Conservation (phyloP, 202 grass and related monocot genomes). For the Musa balbisiana region DNA sequence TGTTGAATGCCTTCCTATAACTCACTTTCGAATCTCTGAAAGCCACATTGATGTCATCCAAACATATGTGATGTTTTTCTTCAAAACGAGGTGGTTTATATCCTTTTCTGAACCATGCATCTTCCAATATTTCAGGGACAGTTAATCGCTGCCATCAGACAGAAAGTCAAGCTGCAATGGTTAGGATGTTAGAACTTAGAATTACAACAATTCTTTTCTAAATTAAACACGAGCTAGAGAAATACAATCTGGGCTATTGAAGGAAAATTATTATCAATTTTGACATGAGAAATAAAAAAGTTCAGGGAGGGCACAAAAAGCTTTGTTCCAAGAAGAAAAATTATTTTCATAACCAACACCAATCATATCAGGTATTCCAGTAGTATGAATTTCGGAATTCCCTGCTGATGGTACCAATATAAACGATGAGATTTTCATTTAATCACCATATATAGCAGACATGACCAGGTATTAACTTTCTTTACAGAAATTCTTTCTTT, state of each 20-base stretch:
- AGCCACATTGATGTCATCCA: slow-evolving; percentile 60
- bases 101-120: slow-evolving; percentile 10
- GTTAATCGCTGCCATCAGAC: not conserved
- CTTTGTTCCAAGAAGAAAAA: no score
- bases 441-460: no score
- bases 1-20: slow-evolving; percentile 1
- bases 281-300: no score
- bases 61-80: not conserved
- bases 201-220: not conserved
- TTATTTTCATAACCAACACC: no score
- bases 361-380: no score
- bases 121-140: slow-evolving; percentile 6
- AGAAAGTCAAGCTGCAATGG: not conserved
- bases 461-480: no score
- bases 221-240: not conserved
- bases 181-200: not conserved
- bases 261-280: no score
- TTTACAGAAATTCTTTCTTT: no score
- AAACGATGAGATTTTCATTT: no score
- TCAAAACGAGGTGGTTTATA: not conserved
- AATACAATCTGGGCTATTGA: not conserved
- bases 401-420: no score
- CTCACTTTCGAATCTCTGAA: slow-evolving; percentile 88
- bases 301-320: no score
- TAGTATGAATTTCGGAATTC: no score